A percentile compares a stretch with the other conserved stretches of the same genome.
These are phyloP conservation scores for Colletotrichum siamense DNA, from an alignment of 2,329 filamentous ascomycete species.

Conservation along the genomic window DNA sequence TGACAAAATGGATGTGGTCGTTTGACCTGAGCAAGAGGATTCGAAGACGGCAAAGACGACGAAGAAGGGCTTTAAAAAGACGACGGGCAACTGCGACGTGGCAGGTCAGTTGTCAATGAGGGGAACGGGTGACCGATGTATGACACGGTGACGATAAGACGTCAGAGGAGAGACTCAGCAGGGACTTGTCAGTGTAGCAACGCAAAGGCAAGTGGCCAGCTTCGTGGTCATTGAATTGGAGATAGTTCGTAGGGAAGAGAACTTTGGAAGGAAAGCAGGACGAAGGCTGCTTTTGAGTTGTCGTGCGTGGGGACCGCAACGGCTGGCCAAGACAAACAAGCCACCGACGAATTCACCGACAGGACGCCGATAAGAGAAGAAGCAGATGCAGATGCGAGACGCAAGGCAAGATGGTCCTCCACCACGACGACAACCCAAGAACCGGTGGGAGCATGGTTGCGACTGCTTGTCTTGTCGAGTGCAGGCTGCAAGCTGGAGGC, in stretches of 20 bases:
- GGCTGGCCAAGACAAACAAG: not conserved
- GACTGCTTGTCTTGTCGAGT: not conserved
- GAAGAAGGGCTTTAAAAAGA: not conserved
- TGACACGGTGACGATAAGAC: not conserved
- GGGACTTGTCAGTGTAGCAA: not conserved
- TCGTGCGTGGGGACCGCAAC: not conserved
- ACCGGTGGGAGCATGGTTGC: not conserved
- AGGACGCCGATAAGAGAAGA: not conserved
- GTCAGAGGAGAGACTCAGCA: not conserved
- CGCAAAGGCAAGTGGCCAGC: not conserved
- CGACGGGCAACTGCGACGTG: not conserved
- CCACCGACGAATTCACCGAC: not conserved
- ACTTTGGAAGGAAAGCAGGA: not conserved
- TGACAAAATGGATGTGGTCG: not conserved
- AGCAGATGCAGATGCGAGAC: not conserved
- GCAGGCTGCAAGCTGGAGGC: not conserved
- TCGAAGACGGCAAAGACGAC: no score
- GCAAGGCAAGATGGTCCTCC: not conserved
- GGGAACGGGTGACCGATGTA: accelerated
- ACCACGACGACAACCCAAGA: not conserved
- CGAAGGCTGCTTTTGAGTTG: not conserved
- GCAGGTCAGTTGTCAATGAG: not conserved
- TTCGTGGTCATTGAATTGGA: not conserved
- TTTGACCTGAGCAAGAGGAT: not conserved
- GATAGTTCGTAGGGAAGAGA: accelerated